Percentiles rank a stretch among this genome's conserved stretches.
phyloP scores from a whole-genome alignment of 2,329 filamentous ascomycete genomes.

The Alternaria atra region DNA sequence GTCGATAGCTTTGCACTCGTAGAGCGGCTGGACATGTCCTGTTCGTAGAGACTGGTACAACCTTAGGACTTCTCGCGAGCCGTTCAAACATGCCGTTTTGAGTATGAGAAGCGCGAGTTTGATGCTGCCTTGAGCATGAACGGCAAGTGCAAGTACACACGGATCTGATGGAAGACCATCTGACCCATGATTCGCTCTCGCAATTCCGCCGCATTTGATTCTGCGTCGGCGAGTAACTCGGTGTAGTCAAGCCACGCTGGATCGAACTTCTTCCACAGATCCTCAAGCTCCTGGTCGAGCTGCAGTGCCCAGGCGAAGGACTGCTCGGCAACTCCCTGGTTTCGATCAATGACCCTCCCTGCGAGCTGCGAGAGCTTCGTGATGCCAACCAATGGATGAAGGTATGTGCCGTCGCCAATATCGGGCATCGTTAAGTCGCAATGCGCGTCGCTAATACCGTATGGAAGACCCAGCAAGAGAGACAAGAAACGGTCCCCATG shows the following conservation, averaged over 20 bases:
- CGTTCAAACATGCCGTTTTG: slow-evolving; percentile 52
- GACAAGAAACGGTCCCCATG: slow-evolving; percentile 61
- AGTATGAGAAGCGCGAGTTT: slow-evolving; percentile 52
- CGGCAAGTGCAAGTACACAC: slow-evolving; percentile 57
- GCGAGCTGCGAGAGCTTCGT: slow-evolving; percentile 51
- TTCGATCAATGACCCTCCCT: slow-evolving; percentile 56
- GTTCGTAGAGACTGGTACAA: slow-evolving; percentile 52
- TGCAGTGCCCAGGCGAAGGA: slow-evolving; percentile 52
- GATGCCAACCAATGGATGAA: slow-evolving; percentile 45
- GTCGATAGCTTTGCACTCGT: slow-evolving; percentile 59
- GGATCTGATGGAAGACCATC: slow-evolving; percentile 56
- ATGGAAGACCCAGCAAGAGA: slow-evolving; percentile 64
- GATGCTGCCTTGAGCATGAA: slow-evolving; percentile 54
- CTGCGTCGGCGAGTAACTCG: slow-evolving; percentile 35
- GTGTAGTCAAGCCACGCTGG: slow-evolving; percentile 52
- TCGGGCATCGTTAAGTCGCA: slow-evolving; percentile 47
- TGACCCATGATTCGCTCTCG: slow-evolving; percentile 53
- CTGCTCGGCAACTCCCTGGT: slow-evolving; percentile 49
- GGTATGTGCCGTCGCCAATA: slow-evolving; percentile 32
- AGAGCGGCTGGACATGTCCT: slow-evolving; percentile 48
- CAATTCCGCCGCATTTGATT: slow-evolving; percentile 47
- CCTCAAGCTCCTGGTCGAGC: slow-evolving; percentile 56
- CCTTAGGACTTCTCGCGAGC: slow-evolving; percentile 53
- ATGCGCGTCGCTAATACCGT: slow-evolving; percentile 52
- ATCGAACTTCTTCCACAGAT: slow-evolving; percentile 49